Conservation (phyloP, 257 asterid species). For the Nicotiana knightiana region DNA sequence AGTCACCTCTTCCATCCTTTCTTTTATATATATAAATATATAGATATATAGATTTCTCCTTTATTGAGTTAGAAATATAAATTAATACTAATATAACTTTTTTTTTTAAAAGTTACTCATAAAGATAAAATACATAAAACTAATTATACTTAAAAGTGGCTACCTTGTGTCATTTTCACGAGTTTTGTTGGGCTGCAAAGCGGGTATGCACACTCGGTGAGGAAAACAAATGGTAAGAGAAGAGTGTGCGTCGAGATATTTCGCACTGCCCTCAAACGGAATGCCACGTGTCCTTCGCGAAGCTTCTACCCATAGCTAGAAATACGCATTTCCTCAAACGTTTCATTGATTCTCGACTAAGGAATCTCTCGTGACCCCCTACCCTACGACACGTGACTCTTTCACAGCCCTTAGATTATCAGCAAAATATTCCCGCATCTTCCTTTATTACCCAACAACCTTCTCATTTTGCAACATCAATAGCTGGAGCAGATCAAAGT, state of each 20-base stretch:
- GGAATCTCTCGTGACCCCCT: background rate
- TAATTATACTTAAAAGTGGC: too few relatives aligned
- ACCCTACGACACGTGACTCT: background rate
- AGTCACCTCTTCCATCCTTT: too few relatives aligned
- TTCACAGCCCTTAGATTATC: background rate
- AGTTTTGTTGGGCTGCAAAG: too few relatives aligned
- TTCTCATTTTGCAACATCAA: background rate
- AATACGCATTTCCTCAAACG: background rate
- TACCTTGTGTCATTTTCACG: too few relatives aligned
- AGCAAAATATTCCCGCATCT: background rate
- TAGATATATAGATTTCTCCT: too few relatives aligned
- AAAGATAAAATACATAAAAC: too few relatives aligned
- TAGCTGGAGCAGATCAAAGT: background rate
- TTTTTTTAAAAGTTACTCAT: too few relatives aligned
- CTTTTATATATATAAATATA: too few relatives aligned
- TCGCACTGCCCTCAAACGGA: background rate
- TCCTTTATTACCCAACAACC: background rate
- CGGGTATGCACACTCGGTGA: too few relatives aligned
- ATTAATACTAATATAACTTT: too few relatives aligned
- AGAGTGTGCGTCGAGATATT: background rate
- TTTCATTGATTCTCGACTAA: background rate
- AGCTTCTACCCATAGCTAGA: background rate
- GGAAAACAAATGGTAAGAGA: background rate
- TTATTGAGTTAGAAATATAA: too few relatives aligned
- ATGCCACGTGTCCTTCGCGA: conserved; percentile 1